phyloP scores from a whole-genome alignment of 345 rosid genomes.

The Moricandia moricandioides region DNA sequence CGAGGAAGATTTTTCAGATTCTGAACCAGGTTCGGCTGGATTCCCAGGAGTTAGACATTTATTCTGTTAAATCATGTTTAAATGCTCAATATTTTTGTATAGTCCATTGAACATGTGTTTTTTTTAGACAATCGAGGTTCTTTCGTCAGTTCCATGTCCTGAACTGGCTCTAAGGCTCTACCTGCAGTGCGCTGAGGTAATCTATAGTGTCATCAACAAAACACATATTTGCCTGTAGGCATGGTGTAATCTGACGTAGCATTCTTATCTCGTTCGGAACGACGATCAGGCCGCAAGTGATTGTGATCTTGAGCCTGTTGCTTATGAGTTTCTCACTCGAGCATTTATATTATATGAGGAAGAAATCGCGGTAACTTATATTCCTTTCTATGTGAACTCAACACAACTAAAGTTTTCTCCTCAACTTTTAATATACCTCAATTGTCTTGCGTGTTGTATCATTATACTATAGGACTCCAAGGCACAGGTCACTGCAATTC shows the following conservation, averaged over 20 bases:
- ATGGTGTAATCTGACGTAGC: constrained; percentile 3
- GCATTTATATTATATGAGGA: constrained; percentile 82
- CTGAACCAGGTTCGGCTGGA: constrained; percentile 59
- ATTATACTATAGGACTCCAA: constrained; percentile 63
- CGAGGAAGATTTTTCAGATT: constrained; percentile 67
- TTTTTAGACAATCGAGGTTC: constrained; percentile 62
- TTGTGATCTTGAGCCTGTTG: constrained; percentile 74
- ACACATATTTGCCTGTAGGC: neutral
- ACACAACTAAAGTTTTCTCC: neutral
- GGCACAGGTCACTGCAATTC: constrained; percentile 82
- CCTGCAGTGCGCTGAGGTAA: constrained; percentile 92
- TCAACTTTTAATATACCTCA: neutral
- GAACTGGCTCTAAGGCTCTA: constrained; percentile 78
- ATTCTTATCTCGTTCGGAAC: constrained; percentile 9
- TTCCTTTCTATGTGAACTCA: constrained; percentile 10
- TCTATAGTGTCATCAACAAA: neutral
- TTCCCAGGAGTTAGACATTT: neutral
- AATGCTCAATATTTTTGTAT: neutral
- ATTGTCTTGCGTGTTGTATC: neutral
- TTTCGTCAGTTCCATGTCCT: constrained; percentile 66
- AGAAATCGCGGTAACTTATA: constrained; percentile 67
- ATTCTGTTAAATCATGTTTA: neutral
- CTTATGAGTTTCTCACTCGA: constrained; percentile 81
- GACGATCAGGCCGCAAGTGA: constrained; percentile 79
- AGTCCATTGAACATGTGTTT: constrained; percentile 2